Evolutionary conservation across 441 rosid genomes (phyloP), one percentile per base, ranked within the genome.

Genomic region (Flueggea neowawraea): DNA sequence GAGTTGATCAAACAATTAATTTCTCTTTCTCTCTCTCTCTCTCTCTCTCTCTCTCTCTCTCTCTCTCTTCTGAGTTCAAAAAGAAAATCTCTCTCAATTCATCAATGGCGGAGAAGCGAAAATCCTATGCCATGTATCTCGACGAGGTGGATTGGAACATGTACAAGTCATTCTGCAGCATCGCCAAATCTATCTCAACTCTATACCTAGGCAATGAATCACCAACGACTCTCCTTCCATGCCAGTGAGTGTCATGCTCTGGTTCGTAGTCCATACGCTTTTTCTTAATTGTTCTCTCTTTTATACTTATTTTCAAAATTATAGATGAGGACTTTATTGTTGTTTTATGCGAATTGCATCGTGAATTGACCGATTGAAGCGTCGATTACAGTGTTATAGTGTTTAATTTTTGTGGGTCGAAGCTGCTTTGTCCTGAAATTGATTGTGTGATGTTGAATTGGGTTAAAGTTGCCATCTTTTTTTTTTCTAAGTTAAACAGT

Each of bases 61-160:
- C n/a, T n/a, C n/a, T n/a, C n/a, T n/a, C n/a, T n/a, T n/a, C n/a
- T n/a, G n/a, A n/a, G n/a, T n/a, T n/a, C n/a, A n/a, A n/a, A n/a
- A n/a, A n/a, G n/a, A n/a, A n/a, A n/a, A n/a, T 33, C 39, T 33
- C 39, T 33, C 39, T 33, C 4, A 33, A 33, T 45, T 45, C 50
- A 13, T 10, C 49, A 64, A 85, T 91, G 93, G 93, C 83, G 67
- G 89, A 91, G 88, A 89, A 91, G 87, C 81, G 98, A 69, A 91
- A 91, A 71, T 88, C 98, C 0, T 80, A 80, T 43, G 91, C 87
- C 11, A 78, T 87, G 31, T 82, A 88, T 78, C 91, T 91, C 9
- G 96, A 91, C 63, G 98, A 89, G 84, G 96, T 89, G 81, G 98
- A 91, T 87, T 95, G 96, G 73, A 89, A 79, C 71, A 86, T 89